phyloP scores from a whole-genome alignment of 2,329 filamentous ascomycete species.

The Beauveria rudraprayagi region DNA sequence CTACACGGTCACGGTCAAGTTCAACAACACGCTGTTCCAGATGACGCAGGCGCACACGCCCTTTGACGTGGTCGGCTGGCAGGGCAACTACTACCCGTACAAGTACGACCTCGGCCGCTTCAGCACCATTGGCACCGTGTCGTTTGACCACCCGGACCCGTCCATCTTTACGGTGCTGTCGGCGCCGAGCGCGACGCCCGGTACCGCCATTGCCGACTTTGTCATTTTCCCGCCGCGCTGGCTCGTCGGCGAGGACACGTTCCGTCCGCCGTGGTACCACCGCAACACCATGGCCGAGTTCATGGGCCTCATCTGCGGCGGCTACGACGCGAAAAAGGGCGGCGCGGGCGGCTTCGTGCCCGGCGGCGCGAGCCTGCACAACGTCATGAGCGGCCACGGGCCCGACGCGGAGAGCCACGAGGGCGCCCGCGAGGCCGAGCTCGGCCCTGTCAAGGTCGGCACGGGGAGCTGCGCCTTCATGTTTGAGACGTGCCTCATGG shows the following conservation, averaged over 20 bases:
- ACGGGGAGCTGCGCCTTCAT: conserved; percentile 58
- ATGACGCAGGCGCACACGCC: conserved; percentile 62
- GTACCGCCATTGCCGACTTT: conserved; percentile 62
- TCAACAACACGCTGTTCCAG: conserved; percentile 58
- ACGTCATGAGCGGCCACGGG: conserved; percentile 62
- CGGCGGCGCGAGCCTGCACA: conserved; percentile 56
- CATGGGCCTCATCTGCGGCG: conserved; percentile 51
- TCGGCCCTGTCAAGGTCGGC: conserved; percentile 50
- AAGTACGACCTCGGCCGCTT: conserved; percentile 77
- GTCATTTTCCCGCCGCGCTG: conserved; percentile 66
- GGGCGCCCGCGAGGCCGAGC: conserved; percentile 46
- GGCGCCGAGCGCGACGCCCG: conserved; percentile 50
- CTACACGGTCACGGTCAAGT: conserved; percentile 53
- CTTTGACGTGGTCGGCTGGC: conserved; percentile 75
- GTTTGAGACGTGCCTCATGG: conserved; percentile 62
- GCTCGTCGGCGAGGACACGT: conserved; percentile 62
- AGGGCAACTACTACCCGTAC: conserved; percentile 72
- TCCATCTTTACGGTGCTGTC: conserved; percentile 68
- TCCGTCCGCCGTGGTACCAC: conserved; percentile 66
- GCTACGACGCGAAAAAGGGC: conserved; percentile 55
- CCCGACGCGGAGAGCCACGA: conserved; percentile 51
- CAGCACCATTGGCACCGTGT: conserved; percentile 64
- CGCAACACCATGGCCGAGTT: conserved; percentile 61
- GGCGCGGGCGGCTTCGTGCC: conserved; percentile 46
- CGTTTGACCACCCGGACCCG: conserved; percentile 71